phyloP scores from a whole-genome alignment of 495 filamentous ascomycete genomes.

The Xylaria scruposa region DNA sequence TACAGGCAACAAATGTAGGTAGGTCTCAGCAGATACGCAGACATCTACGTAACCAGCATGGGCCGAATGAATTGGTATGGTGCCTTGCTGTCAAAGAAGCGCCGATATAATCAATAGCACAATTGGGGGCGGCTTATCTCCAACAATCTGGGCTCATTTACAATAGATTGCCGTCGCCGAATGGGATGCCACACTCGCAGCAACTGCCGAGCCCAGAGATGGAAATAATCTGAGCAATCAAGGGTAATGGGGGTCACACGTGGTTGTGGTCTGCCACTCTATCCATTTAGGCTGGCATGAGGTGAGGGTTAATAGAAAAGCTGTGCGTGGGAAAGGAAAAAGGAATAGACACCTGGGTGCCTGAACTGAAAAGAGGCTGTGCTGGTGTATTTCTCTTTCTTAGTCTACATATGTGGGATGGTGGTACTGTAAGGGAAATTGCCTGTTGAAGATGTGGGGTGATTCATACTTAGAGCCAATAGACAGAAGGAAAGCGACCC shows the following conservation, averaged over 20 bases:
- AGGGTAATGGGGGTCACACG: slow-evolving; percentile 11
- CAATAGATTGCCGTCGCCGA: slow-evolving; percentile 21
- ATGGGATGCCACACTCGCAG: slow-evolving; percentile 17
- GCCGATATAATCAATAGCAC: neutral
- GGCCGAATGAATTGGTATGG: neutral
- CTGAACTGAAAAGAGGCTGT: slow-evolving; percentile 16
- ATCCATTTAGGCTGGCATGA: slow-evolving; percentile 16
- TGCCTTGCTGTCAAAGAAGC: neutral
- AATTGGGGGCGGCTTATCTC: slow-evolving; percentile 6
- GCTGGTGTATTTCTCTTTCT: no score
- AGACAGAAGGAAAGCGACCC: neutral
- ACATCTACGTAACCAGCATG: neutral
- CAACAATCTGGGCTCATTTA: slow-evolving; percentile 23
- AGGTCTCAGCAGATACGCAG: neutral
- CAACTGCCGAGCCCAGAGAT: slow-evolving; percentile 23
- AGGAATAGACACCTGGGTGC: slow-evolving; percentile 8
- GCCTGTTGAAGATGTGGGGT: neutral
- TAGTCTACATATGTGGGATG: neutral
- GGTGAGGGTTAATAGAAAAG: neutral
- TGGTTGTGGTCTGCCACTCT: slow-evolving; percentile 9
- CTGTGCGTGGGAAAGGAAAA: slow-evolving; percentile 16
- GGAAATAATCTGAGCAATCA: slow-evolving; percentile 20
- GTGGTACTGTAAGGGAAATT: slow-evolving; percentile 1
- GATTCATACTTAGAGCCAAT: neutral
- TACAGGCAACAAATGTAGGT: neutral